Evolutionary conservation across 192 early-diverging fungal genomes (phyloP).

Genomic region (Podila epigama): DNA sequence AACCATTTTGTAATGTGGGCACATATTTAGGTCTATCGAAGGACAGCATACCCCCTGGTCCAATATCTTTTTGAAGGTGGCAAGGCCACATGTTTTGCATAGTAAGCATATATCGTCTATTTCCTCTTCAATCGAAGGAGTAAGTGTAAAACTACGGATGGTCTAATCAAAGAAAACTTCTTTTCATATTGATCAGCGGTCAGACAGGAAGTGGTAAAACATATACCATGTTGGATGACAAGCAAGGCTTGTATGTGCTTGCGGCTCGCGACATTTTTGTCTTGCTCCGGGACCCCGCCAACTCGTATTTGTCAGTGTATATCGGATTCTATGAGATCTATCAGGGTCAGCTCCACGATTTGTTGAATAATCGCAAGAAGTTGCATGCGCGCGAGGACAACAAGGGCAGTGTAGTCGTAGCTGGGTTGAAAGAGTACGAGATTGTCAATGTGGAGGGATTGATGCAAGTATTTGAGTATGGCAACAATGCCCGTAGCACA

Average conservation of each 20-base stretch:
- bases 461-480: constrained; percentile 94
- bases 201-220: constrained; percentile 97
- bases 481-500: constrained; percentile 89
- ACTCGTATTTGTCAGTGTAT: constrained; percentile 78
- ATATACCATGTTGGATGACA: constrained; percentile 93
- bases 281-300: constrained; percentile 70
- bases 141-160: background rate
- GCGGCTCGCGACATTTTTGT: constrained; percentile 94
- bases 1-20: too few species aligned
- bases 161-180: background rate
- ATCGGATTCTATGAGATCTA: constrained; percentile 98
- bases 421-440: constrained; percentile 88
- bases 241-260: constrained; percentile 89
- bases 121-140: too few species aligned
- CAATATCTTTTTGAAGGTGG: constrained; percentile 95
- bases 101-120: constrained; percentile 62
- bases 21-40: constrained; percentile 83
- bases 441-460: constrained; percentile 86
- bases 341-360: constrained; percentile 93
- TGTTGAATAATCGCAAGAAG: constrained; percentile 89
- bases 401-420: constrained; percentile 91
- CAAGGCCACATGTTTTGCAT: constrained; percentile 99
- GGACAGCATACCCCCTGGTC: constrained; percentile 93
- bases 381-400: constrained; percentile 97
- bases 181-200: constrained; percentile 56